Evolutionary conservation across 2,329 filamentous ascomycete species (phyloP), one percentile per base, ranked within the genome.

Genomic region (Passalora sequoiae): DNA sequence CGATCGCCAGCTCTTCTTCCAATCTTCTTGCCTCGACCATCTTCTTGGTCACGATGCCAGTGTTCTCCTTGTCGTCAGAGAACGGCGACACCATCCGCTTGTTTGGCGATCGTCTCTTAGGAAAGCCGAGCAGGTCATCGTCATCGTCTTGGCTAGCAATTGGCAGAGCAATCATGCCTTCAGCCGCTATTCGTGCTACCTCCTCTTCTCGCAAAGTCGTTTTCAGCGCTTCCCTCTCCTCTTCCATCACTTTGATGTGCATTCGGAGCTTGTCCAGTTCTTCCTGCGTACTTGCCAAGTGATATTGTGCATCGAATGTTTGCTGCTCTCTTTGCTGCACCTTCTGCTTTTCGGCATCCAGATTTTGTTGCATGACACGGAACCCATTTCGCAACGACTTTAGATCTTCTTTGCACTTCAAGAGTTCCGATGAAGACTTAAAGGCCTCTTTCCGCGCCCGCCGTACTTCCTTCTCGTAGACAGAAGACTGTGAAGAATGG

Each of bases 401-500:
- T 51, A 86, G 72, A 56, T 87, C 83, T 55, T 86, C 83, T 60
- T 86, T 82, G n/a, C 83, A 62, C 60, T 85, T 85, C 55, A 86
- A 77, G 22, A 82, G 74, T 8, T 70, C 66, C 2, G 82, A 85
- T 54, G 85, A 81, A n/a, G 78, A 76, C 60, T 86, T 86, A 72
- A 86, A 86, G 2, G 80, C 80, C 55, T 87, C 84, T 56, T 87
- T 87, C 38, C 81, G 73, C 7, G 78, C 75, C 43, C 79, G 74
- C 42, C 83, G 76, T 31, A 86, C 80, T 62, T 87, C 83, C 61
- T 86, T 86, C 57, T 87, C 83, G 76, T 83, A 86, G 7, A 84
- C 47, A 1, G 51, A 50, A 13, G 53, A 40, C 33, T 65, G 61
- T 8, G 61, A 59, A 12, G 60, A 55, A 43, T 59, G 56, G 16